phyloP scores from a whole-genome alignment of 257 asterid species.

The Forsythia suspensa region DNA sequence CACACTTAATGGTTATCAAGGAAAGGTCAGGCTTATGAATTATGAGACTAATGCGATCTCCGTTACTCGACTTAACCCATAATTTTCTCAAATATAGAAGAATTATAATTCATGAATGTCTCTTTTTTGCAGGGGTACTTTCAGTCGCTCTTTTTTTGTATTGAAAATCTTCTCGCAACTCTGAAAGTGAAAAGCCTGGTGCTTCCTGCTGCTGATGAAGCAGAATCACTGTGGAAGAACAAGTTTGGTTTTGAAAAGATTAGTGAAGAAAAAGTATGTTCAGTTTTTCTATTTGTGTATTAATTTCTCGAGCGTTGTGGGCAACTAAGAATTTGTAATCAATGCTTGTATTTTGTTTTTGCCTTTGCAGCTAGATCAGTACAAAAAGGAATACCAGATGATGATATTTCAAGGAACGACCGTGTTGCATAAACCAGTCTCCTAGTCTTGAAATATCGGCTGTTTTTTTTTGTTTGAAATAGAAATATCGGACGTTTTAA shows the following conservation, averaged over 20 bases:
- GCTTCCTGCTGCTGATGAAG: slow-evolving; percentile 65
- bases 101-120: not conserved
- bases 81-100: not conserved
- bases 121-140: slow-evolving; percentile 67
- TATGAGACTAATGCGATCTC: not conserved
- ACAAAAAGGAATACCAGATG: slow-evolving; percentile 51
- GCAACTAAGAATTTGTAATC: not conserved
- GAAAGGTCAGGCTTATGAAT: slow-evolving; percentile 43
- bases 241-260: slow-evolving; percentile 47
- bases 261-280: slow-evolving; percentile 36
- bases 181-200: slow-evolving; percentile 44
- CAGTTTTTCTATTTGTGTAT: not conserved
- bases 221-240: slow-evolving; percentile 51
- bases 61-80: not conserved
- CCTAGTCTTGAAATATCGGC: slow-evolving; percentile 25
- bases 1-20: slow-evolving; percentile 54
- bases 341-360: not conserved
- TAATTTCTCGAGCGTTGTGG: not conserved
- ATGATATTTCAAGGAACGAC: slow-evolving; percentile 79
- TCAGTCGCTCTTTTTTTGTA: slow-evolving; percentile 53
- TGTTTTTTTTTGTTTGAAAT: not conserved
- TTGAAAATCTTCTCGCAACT: slow-evolving; percentile 38
- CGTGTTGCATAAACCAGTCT: slow-evolving; percentile 53
- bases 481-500: slow-evolving; percentile 14
- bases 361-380: slow-evolving; percentile 52